Percentiles rank a stretch among this genome's conserved stretches.
Evolutionary conservation across 257 asterid species (phyloP).

Genomic region (Sherardia arvensis): DNA sequence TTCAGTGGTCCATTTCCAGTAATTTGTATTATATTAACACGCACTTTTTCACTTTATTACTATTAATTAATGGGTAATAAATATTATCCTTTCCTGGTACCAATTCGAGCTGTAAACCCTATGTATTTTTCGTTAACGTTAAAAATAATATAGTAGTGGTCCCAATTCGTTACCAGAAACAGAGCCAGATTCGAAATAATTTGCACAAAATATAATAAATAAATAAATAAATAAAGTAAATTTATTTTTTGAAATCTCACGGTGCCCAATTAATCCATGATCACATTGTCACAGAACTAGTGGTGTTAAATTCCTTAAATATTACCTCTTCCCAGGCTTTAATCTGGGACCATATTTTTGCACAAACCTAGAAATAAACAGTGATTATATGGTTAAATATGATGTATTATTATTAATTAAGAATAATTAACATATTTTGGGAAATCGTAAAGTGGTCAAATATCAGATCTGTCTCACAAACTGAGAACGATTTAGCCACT

Average conservation of each 20-base stretch:
- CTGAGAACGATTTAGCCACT: conserved; percentile 8
- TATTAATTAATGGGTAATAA: conserved; percentile 7
- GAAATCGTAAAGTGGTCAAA: conserved; percentile 14
- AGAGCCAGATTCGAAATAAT: conserved; percentile 2
- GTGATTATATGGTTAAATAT: background rate
- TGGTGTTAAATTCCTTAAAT: conserved; percentile 18
- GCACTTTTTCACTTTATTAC: background rate
- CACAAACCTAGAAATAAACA: conserved; percentile 13
- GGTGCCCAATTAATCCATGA: conserved; percentile 28
- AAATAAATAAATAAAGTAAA: background rate
- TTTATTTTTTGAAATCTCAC: conserved; percentile 1
- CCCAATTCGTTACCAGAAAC: background rate
- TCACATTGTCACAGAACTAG: conserved; percentile 14
- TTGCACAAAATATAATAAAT: background rate
- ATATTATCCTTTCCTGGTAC: conserved; percentile 11
- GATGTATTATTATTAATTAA: background rate
- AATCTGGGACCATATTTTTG: conserved; percentile 37
- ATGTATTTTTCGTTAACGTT: background rate
- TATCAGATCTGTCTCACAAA: conserved; percentile 16
- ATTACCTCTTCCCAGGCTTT: conserved; percentile 15
- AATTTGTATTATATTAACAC: background rate
- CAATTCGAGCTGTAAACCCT: conserved; percentile 33
- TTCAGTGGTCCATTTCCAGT: conserved; percentile 18
- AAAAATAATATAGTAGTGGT: background rate
- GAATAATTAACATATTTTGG: conserved; percentile 8